Evolutionary conservation across 2,329 filamentous ascomycete species (phyloP), one percentile per base, ranked within the genome.

Genomic region (Botrytis fragariae): DNA sequence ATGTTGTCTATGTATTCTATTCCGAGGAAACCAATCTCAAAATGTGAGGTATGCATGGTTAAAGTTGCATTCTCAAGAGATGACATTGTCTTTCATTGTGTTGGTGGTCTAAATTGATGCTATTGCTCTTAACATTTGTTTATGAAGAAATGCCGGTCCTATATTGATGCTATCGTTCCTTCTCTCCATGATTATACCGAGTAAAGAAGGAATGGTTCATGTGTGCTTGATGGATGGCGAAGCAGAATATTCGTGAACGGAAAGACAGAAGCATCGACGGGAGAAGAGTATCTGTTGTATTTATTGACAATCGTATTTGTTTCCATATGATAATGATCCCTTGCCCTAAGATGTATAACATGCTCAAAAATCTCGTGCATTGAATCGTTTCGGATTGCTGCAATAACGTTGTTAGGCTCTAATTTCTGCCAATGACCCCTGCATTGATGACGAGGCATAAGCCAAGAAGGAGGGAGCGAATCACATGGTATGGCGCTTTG

Each of bases 401-500:
- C 29, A 63, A 20, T 20, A 63, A 29, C 7, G 37, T 63, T 62
- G 35, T 62, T 63, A n/a, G 37, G 37, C 39, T 63, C 35, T 20
- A 32, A 64, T 25, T 65, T 22, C 44, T 44, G 44, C 44, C 25
- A 45, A 18, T 48, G 32, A 37, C 63, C 29, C 61, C 39, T 64
- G 61, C 61, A 29, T 32, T 64, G 61, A 51, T 51, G 44, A 67
- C n/a, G 45, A 67, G 64, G 44, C 39, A 39, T 29, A 42, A 42
- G 60, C 60, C 16, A 63, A 63, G 25, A 18, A 7, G 37, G n/a
- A 57, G 35, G 44, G 16, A 54, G 25, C 32, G 44, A 67, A 67
- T 67, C 63, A 67, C 32, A 39, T 48, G 22, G 14, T 20, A 67
- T 37, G 44, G 44, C 32, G 64, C 64, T 67, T 67, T 51, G 44